Percentiles rank a stretch among this genome's conserved stretches.
phyloP scores from a whole-genome alignment of 2,329 filamentous ascomycete species.

The Botryotinia globosa region DNA sequence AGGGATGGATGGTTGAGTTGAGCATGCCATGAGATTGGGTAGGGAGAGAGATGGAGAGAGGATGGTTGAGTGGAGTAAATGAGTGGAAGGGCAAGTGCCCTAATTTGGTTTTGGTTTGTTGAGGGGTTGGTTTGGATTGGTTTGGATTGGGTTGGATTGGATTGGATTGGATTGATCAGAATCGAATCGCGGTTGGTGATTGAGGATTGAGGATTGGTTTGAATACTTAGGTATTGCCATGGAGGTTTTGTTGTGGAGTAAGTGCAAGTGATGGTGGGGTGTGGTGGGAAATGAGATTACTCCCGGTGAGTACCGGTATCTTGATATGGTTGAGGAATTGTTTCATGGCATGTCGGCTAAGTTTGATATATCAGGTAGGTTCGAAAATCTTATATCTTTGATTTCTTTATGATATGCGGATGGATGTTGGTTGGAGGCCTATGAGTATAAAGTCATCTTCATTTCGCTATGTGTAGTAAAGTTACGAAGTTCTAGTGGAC shows the following conservation, averaged over 20 bases:
- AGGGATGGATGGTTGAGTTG: neutral
- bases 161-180: neutral
- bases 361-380: neutral
- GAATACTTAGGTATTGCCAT: neutral
- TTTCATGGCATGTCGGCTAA: neutral
- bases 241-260: neutral
- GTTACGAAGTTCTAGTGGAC: neutral
- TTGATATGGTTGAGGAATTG: neutral
- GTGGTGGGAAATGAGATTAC: neutral
- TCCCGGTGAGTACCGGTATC: neutral
- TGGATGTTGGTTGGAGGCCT: too few species aligned
- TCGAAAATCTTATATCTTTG: neutral
- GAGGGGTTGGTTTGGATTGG: neutral
- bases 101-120: neutral
- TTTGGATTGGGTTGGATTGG: neutral
- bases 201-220: too few species aligned
- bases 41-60: neutral
- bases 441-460: neutral
- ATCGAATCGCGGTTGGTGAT: too few species aligned
- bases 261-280: neutral
- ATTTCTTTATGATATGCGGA: neutral
- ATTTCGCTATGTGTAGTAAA: neutral
- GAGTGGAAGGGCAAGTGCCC: conserved; percentile 9
- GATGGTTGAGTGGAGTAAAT: neutral
- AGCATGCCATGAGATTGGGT: neutral